Evolutionary conservation across 768 basidiomycete genomes (phyloP).

Genomic region (Pholiota conissans): DNA sequence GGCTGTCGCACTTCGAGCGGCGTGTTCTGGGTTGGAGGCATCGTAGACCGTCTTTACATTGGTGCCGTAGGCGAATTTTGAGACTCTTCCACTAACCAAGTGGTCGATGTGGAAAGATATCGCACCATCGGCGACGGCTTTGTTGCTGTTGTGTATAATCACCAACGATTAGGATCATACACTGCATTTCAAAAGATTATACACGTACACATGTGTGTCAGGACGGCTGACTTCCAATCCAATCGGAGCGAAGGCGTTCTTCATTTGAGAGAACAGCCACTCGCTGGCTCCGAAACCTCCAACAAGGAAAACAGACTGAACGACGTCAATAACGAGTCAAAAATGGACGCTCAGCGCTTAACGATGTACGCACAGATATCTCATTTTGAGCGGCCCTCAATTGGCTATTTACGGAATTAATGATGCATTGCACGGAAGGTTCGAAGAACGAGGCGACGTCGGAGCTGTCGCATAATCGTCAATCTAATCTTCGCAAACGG

Average conservation of each 20-base stretch:
- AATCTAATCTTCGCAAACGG: too few species aligned
- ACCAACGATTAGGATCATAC: not conserved
- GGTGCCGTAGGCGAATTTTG: constrained; percentile 23
- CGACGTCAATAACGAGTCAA: not conserved
- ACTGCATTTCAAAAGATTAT: not conserved
- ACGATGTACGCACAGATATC: constrained; percentile 28
- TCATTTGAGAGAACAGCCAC: constrained; percentile 44
- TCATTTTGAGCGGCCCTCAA: constrained; percentile 19
- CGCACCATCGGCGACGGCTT: constrained; percentile 26
- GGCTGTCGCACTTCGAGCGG: constrained; percentile 22
- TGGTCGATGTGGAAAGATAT: constrained; percentile 24
- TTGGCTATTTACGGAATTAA: constrained; percentile 25
- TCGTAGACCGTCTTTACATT: constrained; percentile 27
- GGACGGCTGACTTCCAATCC: constrained; percentile 43
- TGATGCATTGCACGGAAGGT: constrained; percentile 31
- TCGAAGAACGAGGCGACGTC: constrained; percentile 33
- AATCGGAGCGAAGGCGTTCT: constrained; percentile 29
- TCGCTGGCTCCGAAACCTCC: constrained; percentile 56
- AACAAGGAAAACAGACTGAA: constrained; percentile 45
- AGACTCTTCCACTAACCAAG: constrained; percentile 19
- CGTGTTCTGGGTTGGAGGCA: constrained; percentile 36
- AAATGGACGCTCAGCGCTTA: not conserved
- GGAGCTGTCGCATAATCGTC: constrained; percentile 20
- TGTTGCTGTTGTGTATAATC: constrained; percentile 19
- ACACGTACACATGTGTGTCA: constrained; percentile 47